Conservation (phyloP, 2,329 filamentous ascomycete species). For the Pseudogymnoascus sp. region DNA sequence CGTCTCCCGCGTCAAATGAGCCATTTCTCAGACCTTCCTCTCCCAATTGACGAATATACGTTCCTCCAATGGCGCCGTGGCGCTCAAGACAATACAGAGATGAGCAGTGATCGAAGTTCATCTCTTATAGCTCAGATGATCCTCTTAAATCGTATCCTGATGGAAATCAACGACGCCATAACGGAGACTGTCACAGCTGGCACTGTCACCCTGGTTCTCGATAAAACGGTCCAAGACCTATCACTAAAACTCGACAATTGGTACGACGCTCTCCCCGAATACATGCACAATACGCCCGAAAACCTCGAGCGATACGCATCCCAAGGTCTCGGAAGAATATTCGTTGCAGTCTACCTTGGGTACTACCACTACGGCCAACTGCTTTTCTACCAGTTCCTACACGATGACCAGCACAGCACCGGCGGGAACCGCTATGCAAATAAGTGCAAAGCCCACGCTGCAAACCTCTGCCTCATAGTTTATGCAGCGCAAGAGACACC, state of each 20-base stretch:
- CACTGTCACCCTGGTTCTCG: conserved; percentile 18
- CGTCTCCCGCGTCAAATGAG: conserved; percentile 19
- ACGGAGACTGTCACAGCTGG: conserved; percentile 26
- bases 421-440: conserved; percentile 28
- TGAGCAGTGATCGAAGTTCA: not conserved
- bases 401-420: conserved; percentile 23
- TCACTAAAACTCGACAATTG: conserved; percentile 31
- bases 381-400: conserved; percentile 41
- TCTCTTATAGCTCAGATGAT: conserved; percentile 32
- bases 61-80: conserved; percentile 12
- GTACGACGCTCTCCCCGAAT: conserved; percentile 29
- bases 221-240: conserved; percentile 25
- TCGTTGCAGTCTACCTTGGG: conserved; percentile 39
- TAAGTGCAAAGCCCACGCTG: conserved; percentile 35
- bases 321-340: conserved; percentile 36
- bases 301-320: conserved; percentile 34
- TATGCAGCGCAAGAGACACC: conserved; percentile 32
- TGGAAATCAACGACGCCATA: conserved; percentile 35
- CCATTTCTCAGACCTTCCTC: conserved; percentile 14
- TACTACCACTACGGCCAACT: conserved; percentile 41
- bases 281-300: conserved; percentile 32
- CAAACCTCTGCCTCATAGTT: conserved; percentile 34
- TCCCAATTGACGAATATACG: conserved; percentile 18
- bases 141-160: conserved; percentile 32
- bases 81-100: not conserved